Evolutionary conservation across 768 basidiomycete genomes (phyloP), one percentile per base, ranked within the genome.

Genomic region (Mycena chlorophos): DNA sequence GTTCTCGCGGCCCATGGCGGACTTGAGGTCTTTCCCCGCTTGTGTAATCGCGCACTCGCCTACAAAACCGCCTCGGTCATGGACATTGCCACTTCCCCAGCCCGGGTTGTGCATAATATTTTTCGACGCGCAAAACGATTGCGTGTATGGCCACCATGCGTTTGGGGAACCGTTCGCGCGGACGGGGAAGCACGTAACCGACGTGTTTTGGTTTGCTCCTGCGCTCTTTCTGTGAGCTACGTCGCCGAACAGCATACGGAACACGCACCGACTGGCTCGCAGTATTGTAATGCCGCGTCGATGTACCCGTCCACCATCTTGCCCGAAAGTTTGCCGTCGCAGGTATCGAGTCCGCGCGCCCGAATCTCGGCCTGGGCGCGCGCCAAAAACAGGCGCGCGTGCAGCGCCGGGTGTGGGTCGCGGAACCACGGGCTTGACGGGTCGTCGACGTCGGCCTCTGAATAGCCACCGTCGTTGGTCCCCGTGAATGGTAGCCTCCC

Each of bases 111-210:
- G 60, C 13, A 47, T 38, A 28, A 62, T 52, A 28, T 42, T 23
- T 20, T 16, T 29, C 6, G 56, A 55, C 30, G 54, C 26, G 43
- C 60, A 62, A 51, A 58, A 58, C 3, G 60, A 19, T 22, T 62
- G 60, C 16, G 56, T 23, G 56, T 62, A 62, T n/a, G 60, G 60
- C 60, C 60, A 62, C 60, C 60, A 62, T 2, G 13, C 10, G 46
- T 62, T 62, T 12, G 50, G 56, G 5, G 60, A 49, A 26, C 17
- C 34, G 2, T 3, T 29, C 25, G 23, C 39, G 31, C 54, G 45
- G 6, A 37, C 60, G 28, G 60, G 60, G 60, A 62, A 62, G 38
- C 60, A 62, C 1, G 56, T 57, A 45, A 58, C 47, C 10, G 38
- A 29, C 3, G 52, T 26, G 16, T 49, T 20, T 20, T 49, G 45